phyloP scores from a whole-genome alignment of 2,329 filamentous ascomycete species.

The Trichoderma aggressivum region DNA sequence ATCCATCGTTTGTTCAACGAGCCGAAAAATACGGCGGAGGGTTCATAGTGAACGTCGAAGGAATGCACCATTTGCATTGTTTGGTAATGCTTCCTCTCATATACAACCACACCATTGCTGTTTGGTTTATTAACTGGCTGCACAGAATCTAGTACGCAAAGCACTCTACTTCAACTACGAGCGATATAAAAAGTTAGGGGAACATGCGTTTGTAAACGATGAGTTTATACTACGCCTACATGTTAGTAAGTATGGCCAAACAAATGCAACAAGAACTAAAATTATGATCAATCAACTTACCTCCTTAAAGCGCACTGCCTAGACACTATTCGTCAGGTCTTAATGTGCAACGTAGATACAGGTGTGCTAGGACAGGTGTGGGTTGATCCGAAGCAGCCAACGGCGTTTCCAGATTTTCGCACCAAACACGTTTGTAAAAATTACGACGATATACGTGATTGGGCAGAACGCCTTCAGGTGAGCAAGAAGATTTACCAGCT shows the following conservation, averaged over 20 bases:
- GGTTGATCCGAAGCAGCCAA: constrained; percentile 44
- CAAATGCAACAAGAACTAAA: too few relatives aligned
- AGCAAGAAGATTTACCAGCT: not conserved
- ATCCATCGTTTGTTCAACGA: constrained; percentile 53
- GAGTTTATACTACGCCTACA: constrained; percentile 54
- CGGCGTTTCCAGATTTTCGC: constrained; percentile 60
- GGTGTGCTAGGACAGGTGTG: constrained; percentile 61
- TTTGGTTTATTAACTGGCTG: accelerated
- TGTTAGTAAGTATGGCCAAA: constrained; percentile 46
- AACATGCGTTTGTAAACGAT: constrained; percentile 54
- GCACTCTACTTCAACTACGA: constrained; percentile 57
- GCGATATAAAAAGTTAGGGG: constrained; percentile 49
- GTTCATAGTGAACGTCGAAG: constrained; percentile 56
- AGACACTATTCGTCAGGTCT: constrained; percentile 58
- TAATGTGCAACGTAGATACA: constrained; percentile 61
- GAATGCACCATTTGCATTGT: constrained; percentile 57
- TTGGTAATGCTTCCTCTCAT: constrained; percentile 38
- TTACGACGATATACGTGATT: constrained; percentile 50
- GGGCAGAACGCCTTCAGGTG: constrained; percentile 53
- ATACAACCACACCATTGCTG: not conserved
- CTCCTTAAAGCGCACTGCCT: constrained; percentile 47
- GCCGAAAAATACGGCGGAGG: constrained; percentile 55
- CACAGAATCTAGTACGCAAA: constrained; percentile 56
- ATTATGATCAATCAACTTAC: not conserved
- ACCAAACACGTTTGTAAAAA: constrained; percentile 58